Percentiles rank a stretch among this genome's conserved stretches.
Conservation (phyloP, 2,329 filamentous ascomycete species). For the Colletotrichum tropicale region DNA sequence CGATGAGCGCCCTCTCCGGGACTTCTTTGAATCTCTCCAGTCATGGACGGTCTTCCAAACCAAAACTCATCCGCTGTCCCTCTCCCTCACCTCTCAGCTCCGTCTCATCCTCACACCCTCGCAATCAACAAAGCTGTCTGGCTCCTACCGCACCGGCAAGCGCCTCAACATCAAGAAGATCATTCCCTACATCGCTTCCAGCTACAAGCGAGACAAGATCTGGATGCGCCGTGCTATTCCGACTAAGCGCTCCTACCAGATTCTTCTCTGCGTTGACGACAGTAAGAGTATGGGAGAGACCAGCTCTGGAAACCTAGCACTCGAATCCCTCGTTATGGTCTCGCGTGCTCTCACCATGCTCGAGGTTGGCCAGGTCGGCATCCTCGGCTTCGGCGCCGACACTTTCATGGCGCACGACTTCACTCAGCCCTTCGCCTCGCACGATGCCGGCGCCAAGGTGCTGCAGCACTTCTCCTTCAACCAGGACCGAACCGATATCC, state of each 20-base stretch:
- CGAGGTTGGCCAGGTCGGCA: constrained; percentile 90
- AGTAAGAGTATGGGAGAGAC: constrained; percentile 90
- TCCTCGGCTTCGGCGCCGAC: constrained; percentile 86
- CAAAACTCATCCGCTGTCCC: constrained; percentile 82
- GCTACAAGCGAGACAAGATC: constrained; percentile 99
- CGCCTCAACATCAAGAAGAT: constrained; percentile 99
- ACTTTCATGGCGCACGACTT: constrained; percentile 89
- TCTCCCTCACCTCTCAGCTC: constrained; percentile 91
- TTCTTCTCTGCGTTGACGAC: constrained; percentile 96
- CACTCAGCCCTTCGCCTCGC: constrained; percentile 76
- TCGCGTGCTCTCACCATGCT: constrained; percentile 88
- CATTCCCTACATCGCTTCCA: constrained; percentile 97
- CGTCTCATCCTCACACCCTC: constrained; percentile 95
- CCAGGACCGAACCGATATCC: constrained; percentile 86
- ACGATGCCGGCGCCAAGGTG: constrained; percentile 80
- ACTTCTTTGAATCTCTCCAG: constrained; percentile 64
- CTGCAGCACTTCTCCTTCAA: constrained; percentile 85
- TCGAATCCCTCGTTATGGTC: constrained; percentile 93
- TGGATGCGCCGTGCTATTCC: constrained; percentile 96
- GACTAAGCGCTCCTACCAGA: constrained; percentile 94
- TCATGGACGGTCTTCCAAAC: constrained; percentile 88
- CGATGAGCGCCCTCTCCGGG: constrained; percentile 44
- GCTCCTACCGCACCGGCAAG: constrained; percentile 96
- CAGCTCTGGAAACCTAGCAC: constrained; percentile 77
- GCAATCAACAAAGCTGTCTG: constrained; percentile 92